phyloP scores from a whole-genome alignment of 139 green algal genomes.

The Mesotaenium endlicherianum region DNA sequence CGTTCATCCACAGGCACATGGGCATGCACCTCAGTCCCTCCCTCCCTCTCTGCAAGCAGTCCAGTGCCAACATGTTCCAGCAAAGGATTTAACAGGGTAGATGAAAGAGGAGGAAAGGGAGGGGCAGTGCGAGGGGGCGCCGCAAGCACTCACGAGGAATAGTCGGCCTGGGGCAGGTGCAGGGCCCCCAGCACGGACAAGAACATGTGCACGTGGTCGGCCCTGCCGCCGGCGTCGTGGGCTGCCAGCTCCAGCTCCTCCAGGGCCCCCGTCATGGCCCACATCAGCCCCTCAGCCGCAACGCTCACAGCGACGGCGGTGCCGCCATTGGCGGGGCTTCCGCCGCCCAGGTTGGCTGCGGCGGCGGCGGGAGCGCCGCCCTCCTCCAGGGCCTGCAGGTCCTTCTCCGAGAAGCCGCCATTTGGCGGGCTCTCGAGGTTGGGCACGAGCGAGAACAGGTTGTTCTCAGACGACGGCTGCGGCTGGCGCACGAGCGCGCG shows the following conservation, averaged over 20 bases:
- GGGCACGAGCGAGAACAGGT: neutral
- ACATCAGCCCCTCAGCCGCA: neutral
- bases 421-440: neutral
- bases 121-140: no score
- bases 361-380: no score
- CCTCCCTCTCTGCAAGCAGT: no score
- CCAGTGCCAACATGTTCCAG: no score
- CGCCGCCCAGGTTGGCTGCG: neutral
- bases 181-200: slow-evolving; percentile 31
- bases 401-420: neutral
- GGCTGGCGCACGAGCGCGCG: slow-evolving; percentile 51
- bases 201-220: slow-evolving; percentile 45
- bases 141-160: no score
- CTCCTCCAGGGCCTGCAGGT: neutral
- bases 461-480: neutral
- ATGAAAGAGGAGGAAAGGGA: no score
- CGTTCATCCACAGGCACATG: no score
- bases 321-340: no score
- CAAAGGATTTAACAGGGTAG: no score
- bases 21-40: no score
- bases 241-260: slow-evolving; percentile 42
- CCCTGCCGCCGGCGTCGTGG: neutral
- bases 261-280: slow-evolving; percentile 31
- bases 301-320: neutral
- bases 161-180: neutral